phyloP scores from a whole-genome alignment of 2,329 filamentous ascomycete genomes.

The Fusarium palustre region DNA sequence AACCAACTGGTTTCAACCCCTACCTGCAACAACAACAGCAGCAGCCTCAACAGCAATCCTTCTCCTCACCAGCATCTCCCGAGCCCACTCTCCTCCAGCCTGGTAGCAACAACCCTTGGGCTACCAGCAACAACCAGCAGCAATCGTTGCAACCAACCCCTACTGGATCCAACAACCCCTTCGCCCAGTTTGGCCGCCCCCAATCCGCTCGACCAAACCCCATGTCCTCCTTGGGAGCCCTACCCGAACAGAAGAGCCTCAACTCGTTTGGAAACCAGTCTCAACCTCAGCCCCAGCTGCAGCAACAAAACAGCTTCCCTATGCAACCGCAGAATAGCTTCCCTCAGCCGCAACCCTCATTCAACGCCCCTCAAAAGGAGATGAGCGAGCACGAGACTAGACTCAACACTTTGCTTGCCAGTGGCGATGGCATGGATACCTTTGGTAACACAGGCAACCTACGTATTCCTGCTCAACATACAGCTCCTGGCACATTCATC shows the following conservation, averaged over 20 bases:
- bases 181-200: constrained; percentile 78
- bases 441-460: constrained; percentile 98
- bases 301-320: constrained; percentile 52
- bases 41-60: constrained; percentile 55
- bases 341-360: constrained; percentile 48
- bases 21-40: constrained; percentile 54
- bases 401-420: constrained; percentile 87
- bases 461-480: constrained; percentile 95
- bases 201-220: constrained; percentile 63
- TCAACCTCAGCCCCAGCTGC: constrained; percentile 54
- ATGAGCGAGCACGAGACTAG: constrained; percentile 75
- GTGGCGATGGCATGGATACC: constrained; percentile 93
- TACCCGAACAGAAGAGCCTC: constrained; percentile 87
- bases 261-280: constrained; percentile 63
- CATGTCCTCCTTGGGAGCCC: constrained; percentile 77
- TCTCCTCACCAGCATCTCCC: constrained; percentile 58
- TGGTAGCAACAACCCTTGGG: constrained; percentile 96
- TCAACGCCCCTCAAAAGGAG: constrained; percentile 62
- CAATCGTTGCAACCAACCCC: constrained; percentile 80
- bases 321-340: constrained; percentile 53
- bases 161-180: constrained; percentile 98
- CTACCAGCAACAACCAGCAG: constrained; percentile 69
- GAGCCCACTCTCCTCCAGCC: constrained; percentile 75
- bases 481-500: constrained; percentile 93
- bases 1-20: constrained; percentile 67